phyloP scores from a whole-genome alignment of 1,284 basidiomycete genomes.

The Schizophyllum commune region DNA sequence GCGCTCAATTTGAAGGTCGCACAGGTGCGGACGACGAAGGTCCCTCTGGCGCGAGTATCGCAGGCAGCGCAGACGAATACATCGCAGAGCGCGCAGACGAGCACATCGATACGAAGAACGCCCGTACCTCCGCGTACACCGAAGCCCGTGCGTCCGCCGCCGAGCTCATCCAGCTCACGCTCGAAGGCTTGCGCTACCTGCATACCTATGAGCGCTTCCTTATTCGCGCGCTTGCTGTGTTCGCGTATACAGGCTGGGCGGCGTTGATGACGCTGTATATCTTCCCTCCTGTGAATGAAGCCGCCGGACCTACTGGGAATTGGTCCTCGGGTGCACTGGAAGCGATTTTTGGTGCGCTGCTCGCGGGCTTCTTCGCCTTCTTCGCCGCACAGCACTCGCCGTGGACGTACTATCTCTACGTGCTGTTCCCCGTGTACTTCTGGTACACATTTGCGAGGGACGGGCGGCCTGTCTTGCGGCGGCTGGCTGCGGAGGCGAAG shows the following conservation, averaged over 20 bases:
- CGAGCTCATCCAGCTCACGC: constrained; percentile 46
- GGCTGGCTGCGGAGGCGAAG: background rate
- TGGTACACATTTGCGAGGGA: constrained; percentile 48
- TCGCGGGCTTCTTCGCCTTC: constrained; percentile 36
- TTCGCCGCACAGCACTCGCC: constrained; percentile 65
- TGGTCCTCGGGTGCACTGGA: background rate
- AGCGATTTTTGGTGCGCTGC: constrained; percentile 15
- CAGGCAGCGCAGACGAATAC: too few relatives aligned
- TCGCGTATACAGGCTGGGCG: constrained; percentile 77
- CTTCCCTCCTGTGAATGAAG: constrained; percentile 31
- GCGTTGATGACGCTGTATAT: constrained; percentile 54
- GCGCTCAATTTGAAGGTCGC: constrained; percentile 11
- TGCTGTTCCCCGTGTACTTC: constrained; percentile 70
- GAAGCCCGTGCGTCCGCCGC: constrained; percentile 43
- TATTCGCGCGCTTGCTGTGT: constrained; percentile 61
- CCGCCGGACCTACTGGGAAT: too few relatives aligned
- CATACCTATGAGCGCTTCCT: constrained; percentile 82
- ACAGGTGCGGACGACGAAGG: too few relatives aligned
- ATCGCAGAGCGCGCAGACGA: too few relatives aligned
- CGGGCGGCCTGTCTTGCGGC: constrained; percentile 16
- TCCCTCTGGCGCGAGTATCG: too few relatives aligned
- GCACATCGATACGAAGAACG: too few relatives aligned
- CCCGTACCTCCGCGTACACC: constrained; percentile 24
- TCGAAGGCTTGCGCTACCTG: constrained; percentile 73
- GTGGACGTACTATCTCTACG: constrained; percentile 73